Evolutionary conservation across 176 grass and related monocot species (phyloP).

Genomic region (Carex scoparia): DNA sequence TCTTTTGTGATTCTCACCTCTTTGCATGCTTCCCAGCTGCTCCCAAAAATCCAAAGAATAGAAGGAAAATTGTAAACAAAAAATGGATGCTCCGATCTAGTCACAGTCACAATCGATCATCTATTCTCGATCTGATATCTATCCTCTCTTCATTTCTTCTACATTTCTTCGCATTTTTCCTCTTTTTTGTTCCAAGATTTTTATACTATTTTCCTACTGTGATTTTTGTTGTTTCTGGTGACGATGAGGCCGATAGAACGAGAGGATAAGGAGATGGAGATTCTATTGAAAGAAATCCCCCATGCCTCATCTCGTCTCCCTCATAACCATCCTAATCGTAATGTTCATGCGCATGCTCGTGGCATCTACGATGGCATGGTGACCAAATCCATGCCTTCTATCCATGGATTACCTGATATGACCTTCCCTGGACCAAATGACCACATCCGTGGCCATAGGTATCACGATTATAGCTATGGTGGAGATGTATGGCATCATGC

Average conservation of each 20-base stretch:
- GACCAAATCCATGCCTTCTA: not conserved
- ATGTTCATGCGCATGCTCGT: slow-evolving; percentile 21
- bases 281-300: slow-evolving; percentile 54
- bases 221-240: slow-evolving; percentile 20
- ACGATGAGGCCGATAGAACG: slow-evolving; percentile 8
- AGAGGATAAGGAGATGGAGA: slow-evolving; percentile 66
- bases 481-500: slow-evolving; percentile 5
- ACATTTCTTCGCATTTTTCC: not conserved
- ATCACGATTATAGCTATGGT: slow-evolving; percentile 28
- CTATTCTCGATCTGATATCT: not conserved
- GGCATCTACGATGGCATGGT: slow-evolving; percentile 23
- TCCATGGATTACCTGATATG: slow-evolving; percentile 6
- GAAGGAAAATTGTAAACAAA: not conserved
- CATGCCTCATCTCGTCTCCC: slow-evolving; percentile 32
- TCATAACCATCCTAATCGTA: not conserved
- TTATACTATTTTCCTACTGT: slow-evolving; percentile 14
- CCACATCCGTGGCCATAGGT: not conserved
- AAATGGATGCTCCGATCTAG: slow-evolving; percentile 13
- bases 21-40: slow-evolving; percentile 66
- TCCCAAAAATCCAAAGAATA: slow-evolving; percentile 25
- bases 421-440: not conserved
- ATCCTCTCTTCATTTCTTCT: not conserved
- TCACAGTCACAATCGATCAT: slow-evolving; percentile 2
- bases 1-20: slow-evolving; percentile 26
- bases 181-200: slow-evolving; percentile 7